Evolutionary conservation across 2,329 filamentous ascomycete genomes (phyloP).

Genomic region (Alternaria sp.): DNA sequence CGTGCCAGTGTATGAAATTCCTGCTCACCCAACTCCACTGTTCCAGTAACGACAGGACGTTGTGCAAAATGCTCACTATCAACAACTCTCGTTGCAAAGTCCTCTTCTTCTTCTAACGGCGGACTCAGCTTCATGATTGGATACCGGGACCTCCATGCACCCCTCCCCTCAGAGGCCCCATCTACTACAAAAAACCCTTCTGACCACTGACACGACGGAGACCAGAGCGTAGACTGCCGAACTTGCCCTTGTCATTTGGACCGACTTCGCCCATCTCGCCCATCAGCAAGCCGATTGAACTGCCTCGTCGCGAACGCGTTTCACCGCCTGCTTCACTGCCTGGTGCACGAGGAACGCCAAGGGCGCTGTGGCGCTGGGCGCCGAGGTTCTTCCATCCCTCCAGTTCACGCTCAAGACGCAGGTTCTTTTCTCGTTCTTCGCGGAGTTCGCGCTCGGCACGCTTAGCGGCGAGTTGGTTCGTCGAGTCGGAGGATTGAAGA

Average conservation of each 20-base stretch:
- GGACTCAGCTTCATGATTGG: conserved; percentile 36
- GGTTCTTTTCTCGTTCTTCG: conserved; percentile 83
- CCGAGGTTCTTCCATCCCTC: conserved; percentile 80
- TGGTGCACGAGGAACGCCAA: conserved; percentile 44
- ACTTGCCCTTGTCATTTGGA: conserved; percentile 43
- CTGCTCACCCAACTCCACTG: conserved; percentile 18
- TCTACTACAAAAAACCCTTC: conserved; percentile 61
- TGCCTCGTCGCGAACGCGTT: conserved; percentile 54
- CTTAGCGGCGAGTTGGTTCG: conserved; percentile 80
- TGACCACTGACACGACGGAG: conserved; percentile 55
- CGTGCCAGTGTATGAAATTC: conserved; percentile 8
- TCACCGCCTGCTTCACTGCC: conserved; percentile 55
- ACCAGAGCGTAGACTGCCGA: conserved; percentile 41
- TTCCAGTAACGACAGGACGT: conserved; percentile 16
- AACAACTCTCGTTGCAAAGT: conserved; percentile 24
- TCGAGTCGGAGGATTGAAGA: conserved; percentile 85
- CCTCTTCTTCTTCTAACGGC: conserved; percentile 40
- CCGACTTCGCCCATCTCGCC: conserved; percentile 47
- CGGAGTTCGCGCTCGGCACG: conserved; percentile 89
- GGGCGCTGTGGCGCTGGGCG: conserved; percentile 62
- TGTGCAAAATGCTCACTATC: conserved; percentile 3
- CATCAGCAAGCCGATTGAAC: conserved; percentile 52
- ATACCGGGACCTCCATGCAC: conserved; percentile 42
- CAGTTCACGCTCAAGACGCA: conserved; percentile 86
- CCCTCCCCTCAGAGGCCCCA: conserved; percentile 42